A percentile compares a stretch with the other conserved stretches of the same genome.
Conservation (phyloP, 345 rosid genomes). For the Murraya koenigii region DNA sequence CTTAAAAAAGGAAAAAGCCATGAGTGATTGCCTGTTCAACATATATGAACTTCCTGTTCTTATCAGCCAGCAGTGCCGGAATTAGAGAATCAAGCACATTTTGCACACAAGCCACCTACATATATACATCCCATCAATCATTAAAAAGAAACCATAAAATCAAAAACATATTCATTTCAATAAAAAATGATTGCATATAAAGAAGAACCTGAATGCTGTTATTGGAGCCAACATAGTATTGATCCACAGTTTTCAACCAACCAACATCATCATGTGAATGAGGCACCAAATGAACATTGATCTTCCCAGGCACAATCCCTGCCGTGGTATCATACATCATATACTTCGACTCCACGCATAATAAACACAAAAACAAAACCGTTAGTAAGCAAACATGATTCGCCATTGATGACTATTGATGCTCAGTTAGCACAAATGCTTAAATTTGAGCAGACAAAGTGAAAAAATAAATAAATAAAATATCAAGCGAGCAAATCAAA, state of each 20-base stretch:
- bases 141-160: background rate
- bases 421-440: background rate
- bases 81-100: constrained; percentile 49
- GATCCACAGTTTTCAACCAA: constrained; percentile 61
- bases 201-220: constrained; percentile 51
- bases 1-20: background rate
- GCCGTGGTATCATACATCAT: constrained; percentile 44
- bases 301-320: constrained; percentile 39
- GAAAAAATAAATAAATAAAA: no score
- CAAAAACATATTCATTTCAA: background rate
- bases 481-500: no score
- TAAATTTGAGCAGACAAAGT: background rate
- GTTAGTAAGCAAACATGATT: constrained; percentile 10
- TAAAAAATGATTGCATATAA: background rate
- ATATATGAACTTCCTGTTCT: constrained; percentile 53
- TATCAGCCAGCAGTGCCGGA: constrained; percentile 48
- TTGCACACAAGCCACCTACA: constrained; percentile 56
- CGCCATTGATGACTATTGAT: constrained; percentile 21
- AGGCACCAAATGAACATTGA: constrained; percentile 60
- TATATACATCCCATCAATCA: constrained; percentile 2
- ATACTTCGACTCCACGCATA: constrained; percentile 36
- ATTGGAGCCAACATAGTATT: constrained; percentile 59
- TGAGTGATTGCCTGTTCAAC: constrained; percentile 42
- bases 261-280: constrained; percentile 62
- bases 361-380: constrained; percentile 14